These are phyloP conservation scores for Climacium dendroides DNA, from an alignment of 225 moss, liverwort and hornwort species.

Conservation along the genomic window DNA sequence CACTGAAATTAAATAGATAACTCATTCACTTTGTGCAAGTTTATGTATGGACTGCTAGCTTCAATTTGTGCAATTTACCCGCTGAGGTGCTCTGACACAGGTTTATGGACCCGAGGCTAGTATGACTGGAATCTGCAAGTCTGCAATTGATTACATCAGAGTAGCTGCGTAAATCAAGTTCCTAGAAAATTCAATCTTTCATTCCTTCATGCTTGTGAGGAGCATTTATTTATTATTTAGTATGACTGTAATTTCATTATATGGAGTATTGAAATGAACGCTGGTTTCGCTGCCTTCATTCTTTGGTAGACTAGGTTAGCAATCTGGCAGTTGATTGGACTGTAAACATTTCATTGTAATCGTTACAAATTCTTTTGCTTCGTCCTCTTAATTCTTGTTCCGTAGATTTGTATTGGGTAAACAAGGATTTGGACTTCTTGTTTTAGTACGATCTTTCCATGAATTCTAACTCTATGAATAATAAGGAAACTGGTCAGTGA, in stretches of 20 bases:
- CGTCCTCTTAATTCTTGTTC: not conserved
- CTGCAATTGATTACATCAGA: constrained; percentile 81
- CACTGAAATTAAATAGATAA: too few species aligned
- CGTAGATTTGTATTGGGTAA: too few species aligned
- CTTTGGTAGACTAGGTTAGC: not conserved
- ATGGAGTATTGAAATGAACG: not conserved
- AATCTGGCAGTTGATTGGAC: not conserved
- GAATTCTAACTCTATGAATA: not conserved
- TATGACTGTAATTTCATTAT: not conserved
- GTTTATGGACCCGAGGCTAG: constrained; percentile 96
- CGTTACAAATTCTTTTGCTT: not conserved
- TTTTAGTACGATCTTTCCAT: not conserved
- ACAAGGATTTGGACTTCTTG: not conserved
- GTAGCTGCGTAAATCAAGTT: constrained; percentile 2
- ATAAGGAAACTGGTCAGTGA: too few species aligned
- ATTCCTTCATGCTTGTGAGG: not conserved
- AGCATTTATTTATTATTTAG: not conserved
- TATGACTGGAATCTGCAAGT: constrained; percentile 99
- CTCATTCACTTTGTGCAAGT: too few species aligned
- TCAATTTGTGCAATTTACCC: too few species aligned
- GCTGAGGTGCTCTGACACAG: constrained; percentile 11
- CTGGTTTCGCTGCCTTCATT: not conserved
- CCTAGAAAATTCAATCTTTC: not conserved
- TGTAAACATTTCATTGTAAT: not conserved
- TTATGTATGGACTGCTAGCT: too few species aligned